Percentiles rank a stretch among this genome's conserved stretches.
These are phyloP conservation scores for Zygosaccharomyces gambellarensis DNA, from an alignment of 805 yeast genomes.

Conservation along the genomic window DNA sequence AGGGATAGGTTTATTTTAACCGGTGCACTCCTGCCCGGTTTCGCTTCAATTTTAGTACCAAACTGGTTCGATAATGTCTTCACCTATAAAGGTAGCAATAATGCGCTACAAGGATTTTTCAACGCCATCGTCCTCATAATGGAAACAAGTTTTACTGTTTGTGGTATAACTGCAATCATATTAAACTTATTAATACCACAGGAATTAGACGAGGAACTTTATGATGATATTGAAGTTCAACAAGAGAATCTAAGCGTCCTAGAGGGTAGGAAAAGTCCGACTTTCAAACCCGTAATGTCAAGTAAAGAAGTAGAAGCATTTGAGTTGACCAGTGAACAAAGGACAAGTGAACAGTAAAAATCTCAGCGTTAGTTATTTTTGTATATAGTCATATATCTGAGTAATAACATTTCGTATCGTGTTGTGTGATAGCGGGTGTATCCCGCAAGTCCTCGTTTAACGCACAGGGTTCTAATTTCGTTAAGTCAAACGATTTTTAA, in stretches of 20 bases:
- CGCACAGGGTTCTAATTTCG: background rate
- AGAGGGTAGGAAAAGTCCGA: slow-evolving; percentile 20
- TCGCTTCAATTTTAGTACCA: slow-evolving; percentile 62
- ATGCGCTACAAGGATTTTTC: slow-evolving; percentile 53
- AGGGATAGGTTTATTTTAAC: slow-evolving; percentile 71
- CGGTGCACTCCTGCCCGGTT: slow-evolving; percentile 57
- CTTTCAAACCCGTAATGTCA: slow-evolving; percentile 10
- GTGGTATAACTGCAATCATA: slow-evolving; percentile 60
- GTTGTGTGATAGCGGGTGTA: background rate
- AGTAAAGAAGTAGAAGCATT: slow-evolving; percentile 19
- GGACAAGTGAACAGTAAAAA: background rate
- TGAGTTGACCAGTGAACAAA: slow-evolving; percentile 2
- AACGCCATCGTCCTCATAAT: slow-evolving; percentile 65
- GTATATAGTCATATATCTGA: background rate
- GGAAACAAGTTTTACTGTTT: slow-evolving; percentile 69
- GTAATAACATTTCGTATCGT: background rate
- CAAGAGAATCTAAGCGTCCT: slow-evolving; percentile 25
- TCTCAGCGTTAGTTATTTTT: background rate
- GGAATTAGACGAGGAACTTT: slow-evolving; percentile 43
- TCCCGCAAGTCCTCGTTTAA: background rate
- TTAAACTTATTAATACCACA: slow-evolving; percentile 61
- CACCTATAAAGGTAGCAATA: slow-evolving; percentile 60
- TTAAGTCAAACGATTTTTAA: background rate
- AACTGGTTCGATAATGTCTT: slow-evolving; percentile 61
- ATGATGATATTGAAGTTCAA: slow-evolving; percentile 25